Conservation (phyloP, 2,329 filamentous ascomycete species). For the Xylariaceae sp. region DNA sequence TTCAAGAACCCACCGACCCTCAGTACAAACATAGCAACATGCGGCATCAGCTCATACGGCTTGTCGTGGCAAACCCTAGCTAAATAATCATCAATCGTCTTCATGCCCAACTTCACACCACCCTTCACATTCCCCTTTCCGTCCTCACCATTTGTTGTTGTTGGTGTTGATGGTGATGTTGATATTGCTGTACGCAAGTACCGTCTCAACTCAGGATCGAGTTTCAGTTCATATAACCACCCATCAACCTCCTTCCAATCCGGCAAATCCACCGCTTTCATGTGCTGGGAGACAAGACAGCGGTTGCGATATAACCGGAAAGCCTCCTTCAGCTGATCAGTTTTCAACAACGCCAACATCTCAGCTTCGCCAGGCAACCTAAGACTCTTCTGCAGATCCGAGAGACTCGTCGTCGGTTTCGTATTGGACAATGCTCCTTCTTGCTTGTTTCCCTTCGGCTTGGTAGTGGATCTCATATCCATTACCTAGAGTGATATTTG, state of each 20-base stretch:
- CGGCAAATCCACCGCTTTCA: background rate
- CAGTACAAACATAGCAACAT: slow-evolving; percentile 14
- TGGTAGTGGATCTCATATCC: too few species aligned
- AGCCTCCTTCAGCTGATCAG: background rate
- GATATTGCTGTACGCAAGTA: background rate
- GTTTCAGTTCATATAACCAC: slow-evolving; percentile 5
- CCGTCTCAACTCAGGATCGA: slow-evolving; percentile 4
- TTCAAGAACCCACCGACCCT: background rate
- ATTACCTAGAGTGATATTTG: too few species aligned
- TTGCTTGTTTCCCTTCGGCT: too few species aligned
- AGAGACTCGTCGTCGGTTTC: too few species aligned
- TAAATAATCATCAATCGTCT: background rate
- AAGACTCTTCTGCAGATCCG: background rate
- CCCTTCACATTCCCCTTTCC: background rate
- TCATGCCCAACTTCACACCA: background rate
- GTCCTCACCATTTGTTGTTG: too few species aligned
- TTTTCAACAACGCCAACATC: background rate
- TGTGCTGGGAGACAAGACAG: slow-evolving; percentile 4
- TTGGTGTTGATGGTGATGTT: too few species aligned
- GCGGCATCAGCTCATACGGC: slow-evolving; percentile 14
- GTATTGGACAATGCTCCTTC: too few species aligned
- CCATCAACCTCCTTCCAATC: slow-evolving; percentile 20
- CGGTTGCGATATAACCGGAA: slow-evolving; percentile 15
- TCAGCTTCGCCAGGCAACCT: background rate
- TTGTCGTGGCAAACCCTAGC: background rate